Evolutionary conservation across 352 stramenopile species (phyloP).

Genomic region (Phytophthora ohioensis): DNA sequence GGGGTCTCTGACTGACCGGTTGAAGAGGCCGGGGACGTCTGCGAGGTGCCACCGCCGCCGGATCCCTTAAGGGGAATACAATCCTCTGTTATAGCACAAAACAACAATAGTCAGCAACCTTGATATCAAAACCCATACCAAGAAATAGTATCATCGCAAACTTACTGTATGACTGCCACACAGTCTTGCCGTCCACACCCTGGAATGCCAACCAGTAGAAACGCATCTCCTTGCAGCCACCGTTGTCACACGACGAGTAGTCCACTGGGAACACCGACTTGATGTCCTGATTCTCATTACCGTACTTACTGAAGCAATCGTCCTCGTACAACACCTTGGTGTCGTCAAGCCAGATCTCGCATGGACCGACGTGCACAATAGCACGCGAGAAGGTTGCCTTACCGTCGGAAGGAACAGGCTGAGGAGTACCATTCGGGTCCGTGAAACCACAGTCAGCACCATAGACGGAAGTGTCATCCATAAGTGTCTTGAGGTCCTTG

Average conservation of each 20-base stretch:
- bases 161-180: conserved; percentile 54
- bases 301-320: conserved; percentile 42
- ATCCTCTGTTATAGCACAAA: conserved; percentile 30
- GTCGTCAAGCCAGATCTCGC: conserved; percentile 15
- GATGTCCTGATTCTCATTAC: conserved; percentile 44
- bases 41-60: conserved; percentile 14
- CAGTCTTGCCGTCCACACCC: conserved; percentile 38
- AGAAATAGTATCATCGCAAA: conserved; percentile 4
- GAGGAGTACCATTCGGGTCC: conserved; percentile 35
- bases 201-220: conserved; percentile 55
- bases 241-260: conserved; percentile 41
- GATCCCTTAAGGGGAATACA: conserved; percentile 40
- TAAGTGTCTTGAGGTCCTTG: conserved; percentile 38
- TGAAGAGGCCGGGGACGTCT: conserved; percentile 7
- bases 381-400: conserved; percentile 44
- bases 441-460: conserved; percentile 46
- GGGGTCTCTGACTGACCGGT: conserved; percentile 12
- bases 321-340: conserved; percentile 40
- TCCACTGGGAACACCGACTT: conserved; percentile 48
- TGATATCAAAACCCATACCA: too few relatives aligned
- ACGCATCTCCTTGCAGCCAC: conserved; percentile 42
- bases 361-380: conserved; percentile 41
- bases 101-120: conserved; percentile 3
- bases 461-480: conserved; percentile 44
- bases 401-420: conserved; percentile 41